Percentiles rank a stretch among this genome's conserved stretches.
phyloP scores from a whole-genome alignment of 2,329 filamentous ascomycete genomes.

The Pseudopyricularia cyperi region DNA sequence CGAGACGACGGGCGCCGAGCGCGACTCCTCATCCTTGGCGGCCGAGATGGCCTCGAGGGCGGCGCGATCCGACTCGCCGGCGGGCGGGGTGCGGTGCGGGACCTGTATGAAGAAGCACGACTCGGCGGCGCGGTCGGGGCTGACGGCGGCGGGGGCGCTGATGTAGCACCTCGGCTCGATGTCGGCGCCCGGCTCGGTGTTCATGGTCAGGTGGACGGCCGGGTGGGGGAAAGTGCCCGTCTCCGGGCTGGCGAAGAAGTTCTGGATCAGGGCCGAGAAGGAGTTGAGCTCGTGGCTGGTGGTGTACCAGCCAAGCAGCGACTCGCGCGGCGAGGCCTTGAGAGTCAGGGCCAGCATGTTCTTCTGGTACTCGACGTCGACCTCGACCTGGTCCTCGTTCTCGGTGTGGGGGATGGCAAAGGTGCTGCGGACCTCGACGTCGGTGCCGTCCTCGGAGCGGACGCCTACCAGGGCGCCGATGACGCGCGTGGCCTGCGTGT shows the following conservation, averaged over 20 bases:
- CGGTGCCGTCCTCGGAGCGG: conserved; percentile 90
- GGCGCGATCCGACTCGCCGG: conserved; percentile 46
- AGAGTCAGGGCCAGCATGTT: conserved; percentile 94
- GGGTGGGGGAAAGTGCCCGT: conserved; percentile 96
- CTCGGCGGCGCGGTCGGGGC: conserved; percentile 86
- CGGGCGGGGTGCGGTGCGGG: conserved; percentile 85
- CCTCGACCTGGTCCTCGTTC: conserved; percentile 96
- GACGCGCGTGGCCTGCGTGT: conserved; percentile 81
- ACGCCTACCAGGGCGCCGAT: conserved; percentile 92
- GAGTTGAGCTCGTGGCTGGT: conserved; percentile 95
- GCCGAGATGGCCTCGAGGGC: conserved; percentile 71
- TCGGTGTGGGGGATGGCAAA: conserved; percentile 98
- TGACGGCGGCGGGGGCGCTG: conserved; percentile 86
- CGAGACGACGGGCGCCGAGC: conserved; percentile 60
- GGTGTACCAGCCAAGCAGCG: conserved; percentile 95
- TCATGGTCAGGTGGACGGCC: conserved; percentile 93
- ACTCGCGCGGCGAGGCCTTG: conserved; percentile 85
- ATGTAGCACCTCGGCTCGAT: conserved; percentile 92
- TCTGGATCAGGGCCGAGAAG: conserved; percentile 97
- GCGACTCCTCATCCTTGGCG: conserved; percentile 66
- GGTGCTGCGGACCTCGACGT: conserved; percentile 89
- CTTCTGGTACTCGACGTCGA: conserved; percentile 99
- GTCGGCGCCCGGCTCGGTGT: conserved; percentile 75
- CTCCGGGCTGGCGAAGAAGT: conserved; percentile 96
- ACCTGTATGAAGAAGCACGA: conserved; percentile 97